Evolutionary conservation across 768 basidiomycete species (phyloP).

Genomic region (Lentinus brumalis): DNA sequence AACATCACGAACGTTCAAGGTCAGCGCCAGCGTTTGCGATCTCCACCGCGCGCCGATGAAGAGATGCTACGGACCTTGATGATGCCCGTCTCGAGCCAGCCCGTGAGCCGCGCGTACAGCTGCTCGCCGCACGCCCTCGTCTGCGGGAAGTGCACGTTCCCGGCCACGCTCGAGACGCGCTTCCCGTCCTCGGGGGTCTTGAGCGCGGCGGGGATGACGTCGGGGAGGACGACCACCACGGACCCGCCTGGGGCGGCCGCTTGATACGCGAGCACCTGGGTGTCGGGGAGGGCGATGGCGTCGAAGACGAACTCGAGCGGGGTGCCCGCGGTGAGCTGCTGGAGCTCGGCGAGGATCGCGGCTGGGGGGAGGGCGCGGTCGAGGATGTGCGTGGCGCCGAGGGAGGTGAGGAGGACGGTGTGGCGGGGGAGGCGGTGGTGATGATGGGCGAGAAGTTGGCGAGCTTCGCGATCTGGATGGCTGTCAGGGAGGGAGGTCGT

Average conservation of each 20-base stretch:
- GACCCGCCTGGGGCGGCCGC: constrained; percentile 23
- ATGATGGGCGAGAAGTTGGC: constrained; percentile 33
- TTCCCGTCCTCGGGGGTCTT: constrained; percentile 15
- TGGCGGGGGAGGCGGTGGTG: constrained; percentile 30
- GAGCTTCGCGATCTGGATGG: constrained; percentile 29
- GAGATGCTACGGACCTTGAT: constrained; percentile 22
- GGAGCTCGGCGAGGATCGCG: constrained; percentile 12
- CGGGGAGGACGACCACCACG: constrained; percentile 10
- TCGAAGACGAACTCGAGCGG: constrained; percentile 30
- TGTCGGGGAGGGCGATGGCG: constrained; percentile 24
- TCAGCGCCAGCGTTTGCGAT: not conserved
- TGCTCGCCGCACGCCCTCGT: constrained; percentile 7
- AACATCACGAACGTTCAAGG: not conserved
- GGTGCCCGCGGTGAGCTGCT: constrained; percentile 18
- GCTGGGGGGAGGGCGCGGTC: constrained; percentile 23
- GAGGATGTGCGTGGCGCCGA: constrained; percentile 31
- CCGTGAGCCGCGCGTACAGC: constrained; percentile 21
- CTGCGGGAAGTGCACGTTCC: constrained; percentile 11
- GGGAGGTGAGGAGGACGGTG: constrained; percentile 12
- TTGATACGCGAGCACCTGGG: constrained; percentile 25
- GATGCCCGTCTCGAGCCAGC: constrained; percentile 22
- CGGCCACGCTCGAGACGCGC: constrained; percentile 14
- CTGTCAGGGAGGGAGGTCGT: constrained; percentile 9
- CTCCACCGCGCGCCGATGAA: not conserved
- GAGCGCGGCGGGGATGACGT: not conserved